Evolutionary conservation across 495 filamentous ascomycete species (phyloP).

Genomic region (Friedmanniomyces simplex): DNA sequence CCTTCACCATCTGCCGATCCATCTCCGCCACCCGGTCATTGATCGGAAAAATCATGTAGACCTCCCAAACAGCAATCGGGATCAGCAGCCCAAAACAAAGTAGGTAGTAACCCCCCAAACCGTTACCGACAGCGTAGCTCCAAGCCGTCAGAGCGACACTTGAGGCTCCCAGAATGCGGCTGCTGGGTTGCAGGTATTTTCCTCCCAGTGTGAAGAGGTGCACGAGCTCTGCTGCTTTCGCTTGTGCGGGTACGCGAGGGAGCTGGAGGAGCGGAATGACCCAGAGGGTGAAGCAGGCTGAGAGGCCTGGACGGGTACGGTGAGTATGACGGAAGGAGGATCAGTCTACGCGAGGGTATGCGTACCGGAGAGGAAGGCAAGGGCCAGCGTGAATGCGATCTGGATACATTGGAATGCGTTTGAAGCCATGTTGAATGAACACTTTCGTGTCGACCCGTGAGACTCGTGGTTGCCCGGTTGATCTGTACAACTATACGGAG

Average conservation of each 20-base stretch:
- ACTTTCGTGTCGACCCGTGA: no score
- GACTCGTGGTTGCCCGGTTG: no score
- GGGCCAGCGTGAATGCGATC: not conserved
- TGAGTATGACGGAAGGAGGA: not conserved
- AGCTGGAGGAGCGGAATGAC: not conserved
- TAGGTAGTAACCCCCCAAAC: not conserved
- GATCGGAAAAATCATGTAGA: constrained; percentile 7
- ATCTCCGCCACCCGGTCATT: not conserved
- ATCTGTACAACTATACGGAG: no score
- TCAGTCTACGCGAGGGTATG: not conserved
- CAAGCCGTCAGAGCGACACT: not conserved
- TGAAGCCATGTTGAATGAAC: not conserved
- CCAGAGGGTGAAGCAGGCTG: constrained; percentile 2
- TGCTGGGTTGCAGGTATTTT: constrained; percentile 2
- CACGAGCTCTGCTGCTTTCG: not conserved
- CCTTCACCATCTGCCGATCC: not conserved
- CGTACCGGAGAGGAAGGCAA: not conserved
- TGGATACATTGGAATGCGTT: not conserved
- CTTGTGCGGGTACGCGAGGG: not conserved
- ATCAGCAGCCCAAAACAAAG: not conserved
- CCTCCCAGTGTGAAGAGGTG: not conserved
- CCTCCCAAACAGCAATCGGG: not conserved
- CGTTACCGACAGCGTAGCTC: not conserved
- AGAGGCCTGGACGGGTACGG: not conserved
- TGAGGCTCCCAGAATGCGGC: not conserved